Conservation (phyloP, 2,329 filamentous ascomycete genomes). For the Hirsutella minnesotensis region DNA sequence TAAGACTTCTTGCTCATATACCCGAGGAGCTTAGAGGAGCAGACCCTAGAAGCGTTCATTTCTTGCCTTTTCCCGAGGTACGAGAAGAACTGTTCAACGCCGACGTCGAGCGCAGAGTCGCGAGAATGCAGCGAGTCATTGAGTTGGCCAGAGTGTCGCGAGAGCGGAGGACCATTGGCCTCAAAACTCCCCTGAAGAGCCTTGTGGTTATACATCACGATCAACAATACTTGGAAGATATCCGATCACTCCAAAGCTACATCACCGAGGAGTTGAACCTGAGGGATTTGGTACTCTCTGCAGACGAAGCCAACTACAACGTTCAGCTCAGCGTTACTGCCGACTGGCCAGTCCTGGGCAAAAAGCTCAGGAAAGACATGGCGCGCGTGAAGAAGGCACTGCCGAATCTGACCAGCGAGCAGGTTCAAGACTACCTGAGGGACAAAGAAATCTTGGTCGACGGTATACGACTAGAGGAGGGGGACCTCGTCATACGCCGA, state of each 20-base stretch:
- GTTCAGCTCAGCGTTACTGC: constrained; percentile 83
- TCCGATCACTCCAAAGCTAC: constrained; percentile 76
- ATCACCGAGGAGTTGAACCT: constrained; percentile 89
- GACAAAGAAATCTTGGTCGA: constrained; percentile 70
- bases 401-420: constrained; percentile 62
- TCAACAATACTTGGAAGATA: constrained; percentile 71
- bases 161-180: constrained; percentile 70
- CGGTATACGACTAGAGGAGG: constrained; percentile 70
- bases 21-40: constrained; percentile 55
- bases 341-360: constrained; percentile 89
- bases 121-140: constrained; percentile 91
- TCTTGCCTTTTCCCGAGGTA: constrained; percentile 81
- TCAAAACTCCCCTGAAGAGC: constrained; percentile 86
- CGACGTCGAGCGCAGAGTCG: constrained; percentile 74
- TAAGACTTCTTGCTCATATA: constrained; percentile 69
- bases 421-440: constrained; percentile 68
- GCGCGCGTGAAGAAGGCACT: constrained; percentile 84
- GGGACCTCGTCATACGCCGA: constrained; percentile 68
- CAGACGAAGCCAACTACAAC: constrained; percentile 81
- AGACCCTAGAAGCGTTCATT: constrained; percentile 82
- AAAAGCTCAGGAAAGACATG: constrained; percentile 95
- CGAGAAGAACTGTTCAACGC: constrained; percentile 79
- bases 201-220: constrained; percentile 82
- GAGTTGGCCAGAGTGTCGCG: constrained; percentile 78
- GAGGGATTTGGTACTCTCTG: constrained; percentile 69